Percentiles rank a stretch among this genome's conserved stretches.
Evolutionary conservation across 805 yeast species (phyloP).

Genomic region (Candida alai): DNA sequence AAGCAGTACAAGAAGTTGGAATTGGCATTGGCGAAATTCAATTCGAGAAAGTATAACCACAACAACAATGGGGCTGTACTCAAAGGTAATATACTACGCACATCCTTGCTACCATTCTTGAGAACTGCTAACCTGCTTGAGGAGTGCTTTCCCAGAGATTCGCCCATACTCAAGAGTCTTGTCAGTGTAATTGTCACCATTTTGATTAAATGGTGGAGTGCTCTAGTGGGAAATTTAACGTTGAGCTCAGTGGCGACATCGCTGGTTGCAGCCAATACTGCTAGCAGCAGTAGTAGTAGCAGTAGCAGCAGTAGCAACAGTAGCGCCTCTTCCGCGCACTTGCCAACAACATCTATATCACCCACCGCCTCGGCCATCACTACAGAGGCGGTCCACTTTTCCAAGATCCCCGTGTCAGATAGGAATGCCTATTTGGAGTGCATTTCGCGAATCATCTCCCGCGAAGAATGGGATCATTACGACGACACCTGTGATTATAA

Average conservation of each 20-base stretch:
- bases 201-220: conserved; percentile 52
- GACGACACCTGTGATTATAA: conserved; percentile 26
- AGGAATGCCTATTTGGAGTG: conserved; percentile 50
- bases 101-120: conserved; percentile 44
- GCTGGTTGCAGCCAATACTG: background rate
- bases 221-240: conserved; percentile 21
- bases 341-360: conserved; percentile 1
- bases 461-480: conserved; percentile 42
- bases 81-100: conserved; percentile 40
- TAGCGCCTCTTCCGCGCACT: background rate
- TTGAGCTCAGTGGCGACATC: conserved; percentile 3
- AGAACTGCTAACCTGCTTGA: conserved; percentile 24
- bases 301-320: background rate
- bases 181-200: conserved; percentile 28
- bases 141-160: conserved; percentile 14
- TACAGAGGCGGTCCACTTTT: conserved; percentile 6
- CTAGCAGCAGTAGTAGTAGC: background rate
- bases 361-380: background rate
- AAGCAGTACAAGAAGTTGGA: conserved; percentile 40
- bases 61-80: conserved; percentile 16
- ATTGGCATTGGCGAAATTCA: conserved; percentile 41
- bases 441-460: conserved; percentile 45
- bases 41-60: conserved; percentile 27
- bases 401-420: conserved; percentile 36
- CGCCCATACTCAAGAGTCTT: conserved; percentile 29